A percentile compares a stretch with the other conserved stretches of the same genome.
Evolutionary conservation across 345 rosid genomes (phyloP).

Genomic region (Salix caprea): DNA sequence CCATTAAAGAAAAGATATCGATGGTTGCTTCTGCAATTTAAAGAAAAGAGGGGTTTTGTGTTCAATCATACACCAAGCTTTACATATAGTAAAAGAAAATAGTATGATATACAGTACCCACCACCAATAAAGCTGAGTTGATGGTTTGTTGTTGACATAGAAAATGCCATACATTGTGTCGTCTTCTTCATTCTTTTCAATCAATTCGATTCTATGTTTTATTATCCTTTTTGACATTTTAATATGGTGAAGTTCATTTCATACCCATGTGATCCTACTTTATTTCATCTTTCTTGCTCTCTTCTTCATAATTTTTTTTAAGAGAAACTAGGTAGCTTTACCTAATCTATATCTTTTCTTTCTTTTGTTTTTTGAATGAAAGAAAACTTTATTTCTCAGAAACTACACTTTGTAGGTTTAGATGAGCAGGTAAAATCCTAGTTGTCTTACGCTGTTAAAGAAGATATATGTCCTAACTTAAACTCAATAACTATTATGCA

Average conservation of each 20-base stretch:
- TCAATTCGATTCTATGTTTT: not conserved
- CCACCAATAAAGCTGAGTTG: not conserved
- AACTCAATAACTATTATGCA: fast-evolving
- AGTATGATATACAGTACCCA: not conserved
- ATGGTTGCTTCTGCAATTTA: not conserved
- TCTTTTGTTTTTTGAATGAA: too few relatives aligned
- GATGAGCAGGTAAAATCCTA: too few relatives aligned
- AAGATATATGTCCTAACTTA: too few relatives aligned
- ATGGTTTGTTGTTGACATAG: not conserved
- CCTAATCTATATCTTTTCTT: too few relatives aligned
- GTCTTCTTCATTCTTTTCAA: not conserved
- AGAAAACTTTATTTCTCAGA: too few relatives aligned
- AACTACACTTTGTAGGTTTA: too few relatives aligned
- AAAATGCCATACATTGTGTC: not conserved
- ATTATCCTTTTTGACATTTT: not conserved
- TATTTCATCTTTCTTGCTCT: not conserved
- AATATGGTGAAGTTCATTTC: not conserved
- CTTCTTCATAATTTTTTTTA: not conserved
- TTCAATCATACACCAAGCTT: not conserved
- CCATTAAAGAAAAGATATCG: too few relatives aligned
- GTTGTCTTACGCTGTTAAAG: fast-evolving
- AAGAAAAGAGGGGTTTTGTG: not conserved
- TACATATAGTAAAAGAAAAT: not conserved
- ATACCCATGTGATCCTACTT: not conserved
- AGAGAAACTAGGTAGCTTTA: not conserved